Base-by-base conservation (phyloP, 1,284 basidiomycete species). In the Ceratobasidium sp. region DNA sequence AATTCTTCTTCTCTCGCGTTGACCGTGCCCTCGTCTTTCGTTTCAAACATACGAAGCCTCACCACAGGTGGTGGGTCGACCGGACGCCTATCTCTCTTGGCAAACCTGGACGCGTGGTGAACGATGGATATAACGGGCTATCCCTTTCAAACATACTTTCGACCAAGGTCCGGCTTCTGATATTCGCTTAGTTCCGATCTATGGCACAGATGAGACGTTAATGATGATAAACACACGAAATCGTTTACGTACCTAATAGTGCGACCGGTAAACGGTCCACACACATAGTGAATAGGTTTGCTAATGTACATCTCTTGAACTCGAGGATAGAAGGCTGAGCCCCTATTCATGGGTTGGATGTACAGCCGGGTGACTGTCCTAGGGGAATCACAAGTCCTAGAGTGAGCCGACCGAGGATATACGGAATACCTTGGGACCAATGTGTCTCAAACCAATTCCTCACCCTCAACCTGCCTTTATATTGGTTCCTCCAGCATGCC, bases 1-100 rank as follows among this genome's bases (percentile, higher is more conserved):
- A 86, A 79, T 79, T 87, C 86, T 35, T 80, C 70, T 73, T 86
- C 86, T 27, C 78, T 81, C 75, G 84, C 81, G 52, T 80, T 78
- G 0, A 85, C 83, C 0, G 86, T 86, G 2, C 86, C 88, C 10
- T 82, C 81, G 76, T 88, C 81, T 69, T 85, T 82, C 3, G 89
- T 85, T 62, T 87, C 82, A 79, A 85, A 91, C 10, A 91, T 81
- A 33, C 84, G 86, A 55, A 91, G 86, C 20, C 86, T 84, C 4
- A 90, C 88, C n/a, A 90, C 90, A 0, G 90, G 90, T 0, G 90
- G 90, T 2, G 90, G 90, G 81, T 92, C 90, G 20, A 91, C 86
- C 2, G 91, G 90, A 20, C 91, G 85, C 14, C 90, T 85, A 83
- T 91, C 90, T 41, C 85, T 84, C 75, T 83, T 83, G 0, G 86